These are phyloP conservation scores for Clonostachys solani DNA, from an alignment of 2,329 filamentous ascomycete genomes.

Conservation along the genomic window DNA sequence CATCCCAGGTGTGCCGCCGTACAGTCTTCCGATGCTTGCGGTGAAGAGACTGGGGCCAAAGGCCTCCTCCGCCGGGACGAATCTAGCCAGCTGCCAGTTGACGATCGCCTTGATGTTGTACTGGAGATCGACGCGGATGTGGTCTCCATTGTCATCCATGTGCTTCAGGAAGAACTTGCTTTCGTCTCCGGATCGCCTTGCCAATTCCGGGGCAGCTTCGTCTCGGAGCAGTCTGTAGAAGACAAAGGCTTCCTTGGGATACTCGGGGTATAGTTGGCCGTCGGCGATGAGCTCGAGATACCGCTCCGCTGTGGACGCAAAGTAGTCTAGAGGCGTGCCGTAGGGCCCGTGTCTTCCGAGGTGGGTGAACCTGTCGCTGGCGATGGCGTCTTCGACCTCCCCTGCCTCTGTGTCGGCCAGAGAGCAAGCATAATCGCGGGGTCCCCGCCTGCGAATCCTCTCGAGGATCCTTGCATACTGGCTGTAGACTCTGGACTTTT, in stretches of 20 bases:
- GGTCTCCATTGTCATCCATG: slow-evolving; percentile 38
- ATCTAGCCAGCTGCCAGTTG: slow-evolving; percentile 34
- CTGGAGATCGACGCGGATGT: slow-evolving; percentile 38
- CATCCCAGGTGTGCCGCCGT: not conserved
- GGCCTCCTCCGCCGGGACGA: not conserved
- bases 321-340: slow-evolving; percentile 8
- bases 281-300: slow-evolving; percentile 19
- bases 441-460: not conserved
- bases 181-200: slow-evolving; percentile 7
- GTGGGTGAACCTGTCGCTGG: slow-evolving; percentile 10
- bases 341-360: slow-evolving; percentile 12
- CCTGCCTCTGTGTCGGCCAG: not conserved
- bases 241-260: slow-evolving; percentile 20
- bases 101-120: slow-evolving; percentile 43
- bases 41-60: slow-evolving; percentile 3
- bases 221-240: slow-evolving; percentile 31
- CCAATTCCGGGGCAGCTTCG: not conserved
- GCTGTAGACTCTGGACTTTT: slow-evolving; percentile 3
- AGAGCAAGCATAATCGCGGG: slow-evolving; percentile 1
- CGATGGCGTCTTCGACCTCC: not conserved
- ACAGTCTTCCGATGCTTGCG: not conserved
- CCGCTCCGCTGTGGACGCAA: slow-evolving; percentile 14
- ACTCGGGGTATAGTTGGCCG: slow-evolving; percentile 21
- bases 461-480: slow-evolving; percentile 4
- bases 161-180: slow-evolving; percentile 34